Conservation (phyloP, 2,329 filamentous ascomycete genomes). For the Fusarium nanum region DNA sequence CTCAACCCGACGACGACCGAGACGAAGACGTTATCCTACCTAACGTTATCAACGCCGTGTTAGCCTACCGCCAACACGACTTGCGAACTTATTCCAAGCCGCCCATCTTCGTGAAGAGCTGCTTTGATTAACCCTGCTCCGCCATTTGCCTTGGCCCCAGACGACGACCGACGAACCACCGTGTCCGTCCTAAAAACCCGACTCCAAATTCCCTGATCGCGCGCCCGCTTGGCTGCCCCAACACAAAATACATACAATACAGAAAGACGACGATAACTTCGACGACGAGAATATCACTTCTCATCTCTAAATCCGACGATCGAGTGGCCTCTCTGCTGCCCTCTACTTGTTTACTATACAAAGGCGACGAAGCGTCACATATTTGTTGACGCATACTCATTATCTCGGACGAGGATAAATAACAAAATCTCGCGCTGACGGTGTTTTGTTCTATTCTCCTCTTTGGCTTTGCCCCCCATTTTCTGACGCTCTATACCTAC, state of each 20-base stretch:
- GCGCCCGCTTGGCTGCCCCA: conserved; percentile 44
- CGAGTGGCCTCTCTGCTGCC: conserved; percentile 13
- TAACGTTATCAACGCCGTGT: conserved; percentile 30
- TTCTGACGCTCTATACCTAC: conserved; percentile 45
- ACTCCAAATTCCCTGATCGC: conserved; percentile 45
- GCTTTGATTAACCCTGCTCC: conserved; percentile 19
- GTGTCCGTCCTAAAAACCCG: conserved; percentile 35
- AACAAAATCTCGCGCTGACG: conserved; percentile 44
- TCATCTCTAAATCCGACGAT: conserved; percentile 17
- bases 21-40: conserved; percentile 34
- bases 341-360: conserved; percentile 16
- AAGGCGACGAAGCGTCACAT: conserved; percentile 44
- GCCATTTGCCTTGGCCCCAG: conserved; percentile 36
- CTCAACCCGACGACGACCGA: conserved; percentile 46
- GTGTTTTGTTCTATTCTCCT: conserved; percentile 34
- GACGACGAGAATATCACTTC: conserved; percentile 29
- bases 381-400: conserved; percentile 33
- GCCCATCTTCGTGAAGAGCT: conserved; percentile 34
- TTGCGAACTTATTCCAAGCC: conserved; percentile 37
- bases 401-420: conserved; percentile 34
- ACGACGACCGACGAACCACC: conserved; percentile 43
- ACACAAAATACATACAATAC: conserved; percentile 34
- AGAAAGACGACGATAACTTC: conserved; percentile 17
- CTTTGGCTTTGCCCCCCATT: conserved; percentile 32
- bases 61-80: conserved; percentile 43